Percentiles rank a stretch among this genome's conserved stretches.
phyloP scores from a whole-genome alignment of 2,329 filamentous ascomycete species.

The Zasmidium cellare region DNA sequence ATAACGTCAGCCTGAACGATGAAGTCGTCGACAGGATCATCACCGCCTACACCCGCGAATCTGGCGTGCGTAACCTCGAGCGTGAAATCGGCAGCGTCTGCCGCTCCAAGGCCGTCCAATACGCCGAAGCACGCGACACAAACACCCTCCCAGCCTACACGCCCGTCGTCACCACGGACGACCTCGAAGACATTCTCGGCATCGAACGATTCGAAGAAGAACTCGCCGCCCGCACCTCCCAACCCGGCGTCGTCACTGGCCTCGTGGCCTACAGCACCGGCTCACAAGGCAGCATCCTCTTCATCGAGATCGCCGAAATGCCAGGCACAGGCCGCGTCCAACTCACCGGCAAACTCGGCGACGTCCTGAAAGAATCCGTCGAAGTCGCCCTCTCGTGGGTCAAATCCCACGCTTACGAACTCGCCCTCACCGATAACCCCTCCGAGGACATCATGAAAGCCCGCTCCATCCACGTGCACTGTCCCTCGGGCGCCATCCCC shows the following conservation, averaged over 20 bases:
- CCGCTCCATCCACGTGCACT: conserved; percentile 92
- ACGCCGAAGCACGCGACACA: conserved; percentile 81
- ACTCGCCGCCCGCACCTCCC: conserved; percentile 77
- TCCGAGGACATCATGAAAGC: conserved; percentile 94
- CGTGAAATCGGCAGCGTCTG: conserved; percentile 94
- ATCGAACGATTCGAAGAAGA: conserved; percentile 95
- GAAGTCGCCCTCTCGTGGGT: conserved; percentile 97
- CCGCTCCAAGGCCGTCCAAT: conserved; percentile 92
- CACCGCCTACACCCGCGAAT: conserved; percentile 92
- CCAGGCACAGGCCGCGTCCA: conserved; percentile 89
- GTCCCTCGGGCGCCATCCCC: conserved; percentile 88
- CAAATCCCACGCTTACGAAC: conserved; percentile 88
- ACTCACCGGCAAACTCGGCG: conserved; percentile 92
- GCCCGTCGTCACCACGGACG: conserved; percentile 69
- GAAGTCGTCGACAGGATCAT: conserved; percentile 94
- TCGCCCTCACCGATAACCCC: conserved; percentile 78
- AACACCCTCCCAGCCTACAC: conserved; percentile 66
- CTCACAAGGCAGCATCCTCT: conserved; percentile 91
- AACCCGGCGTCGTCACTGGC: conserved; percentile 91
- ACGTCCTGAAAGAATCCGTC: conserved; percentile 95
- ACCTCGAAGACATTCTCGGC: conserved; percentile 87
- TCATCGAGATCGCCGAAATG: conserved; percentile 98
- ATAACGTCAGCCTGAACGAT: conserved; percentile 74
- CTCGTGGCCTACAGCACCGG: conserved; percentile 92
- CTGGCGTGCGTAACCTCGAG: conserved; percentile 93